Evolutionary conservation across 352 stramenopile species (phyloP).

Genomic region (Pythium insidiosum): DNA sequence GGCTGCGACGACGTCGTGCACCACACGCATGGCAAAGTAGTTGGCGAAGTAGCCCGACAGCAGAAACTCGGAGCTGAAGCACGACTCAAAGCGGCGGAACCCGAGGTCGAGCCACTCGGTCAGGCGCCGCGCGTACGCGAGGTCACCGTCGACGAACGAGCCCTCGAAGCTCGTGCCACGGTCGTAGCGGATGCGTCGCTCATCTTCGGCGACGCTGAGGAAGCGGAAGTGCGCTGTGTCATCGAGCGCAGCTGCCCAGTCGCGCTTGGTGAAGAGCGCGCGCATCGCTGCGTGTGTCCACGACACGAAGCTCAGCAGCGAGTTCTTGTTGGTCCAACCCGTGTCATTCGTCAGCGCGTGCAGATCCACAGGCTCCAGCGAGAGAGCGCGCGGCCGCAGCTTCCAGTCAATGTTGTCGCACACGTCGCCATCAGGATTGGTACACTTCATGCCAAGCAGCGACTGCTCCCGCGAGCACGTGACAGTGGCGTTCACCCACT

Average conservation of each 20-base stretch:
- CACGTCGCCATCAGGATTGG: no score
- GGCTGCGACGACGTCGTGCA: no score
- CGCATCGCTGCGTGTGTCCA: constrained; percentile 20
- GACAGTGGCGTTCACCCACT: constrained; percentile 10
- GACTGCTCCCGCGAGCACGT: constrained; percentile 20
- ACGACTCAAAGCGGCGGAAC: constrained; percentile 23
- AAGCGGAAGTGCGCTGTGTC: no score
- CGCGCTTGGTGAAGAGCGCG: constrained; percentile 17
- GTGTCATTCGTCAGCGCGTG: no score
- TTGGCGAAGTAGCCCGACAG: no score
- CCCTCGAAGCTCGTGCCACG: constrained; percentile 7
- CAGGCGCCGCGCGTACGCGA: constrained; percentile 11
- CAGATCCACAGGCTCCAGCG: no score
- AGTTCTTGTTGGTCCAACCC: constrained; percentile 20
- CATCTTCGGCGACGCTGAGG: constrained; percentile 11
- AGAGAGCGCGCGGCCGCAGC: no score
- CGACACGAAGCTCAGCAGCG: constrained; percentile 18
- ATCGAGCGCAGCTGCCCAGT: constrained; percentile 23
- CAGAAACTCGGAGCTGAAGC: no score
- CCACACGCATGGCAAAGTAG: no score
- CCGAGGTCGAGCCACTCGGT: neutral
- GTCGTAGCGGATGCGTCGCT: constrained; percentile 11
- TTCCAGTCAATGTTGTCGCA: constrained; percentile 10
- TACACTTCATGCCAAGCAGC: no score
- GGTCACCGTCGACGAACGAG: no score